Evolutionary conservation across 2,329 filamentous ascomycete genomes (phyloP).

Genomic region (Nemania sp.): DNA sequence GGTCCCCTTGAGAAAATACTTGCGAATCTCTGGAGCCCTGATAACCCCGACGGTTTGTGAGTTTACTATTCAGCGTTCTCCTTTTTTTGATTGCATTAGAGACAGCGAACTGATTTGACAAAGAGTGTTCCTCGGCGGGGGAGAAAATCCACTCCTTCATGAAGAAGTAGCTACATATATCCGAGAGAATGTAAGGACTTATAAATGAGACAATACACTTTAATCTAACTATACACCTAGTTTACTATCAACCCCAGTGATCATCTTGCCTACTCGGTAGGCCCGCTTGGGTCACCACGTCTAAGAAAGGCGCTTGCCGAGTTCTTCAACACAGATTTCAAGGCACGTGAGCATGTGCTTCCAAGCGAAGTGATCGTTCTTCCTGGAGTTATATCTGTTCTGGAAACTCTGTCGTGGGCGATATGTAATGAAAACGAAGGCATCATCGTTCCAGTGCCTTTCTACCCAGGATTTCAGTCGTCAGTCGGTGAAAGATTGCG

Average conservation of each 20-base stretch:
- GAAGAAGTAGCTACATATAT: neutral
- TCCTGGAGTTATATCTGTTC: neutral
- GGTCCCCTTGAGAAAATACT: neutral
- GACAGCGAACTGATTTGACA: neutral
- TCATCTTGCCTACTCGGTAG: neutral
- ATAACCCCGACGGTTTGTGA: neutral
- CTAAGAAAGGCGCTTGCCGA: neutral
- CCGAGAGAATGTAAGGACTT: neutral
- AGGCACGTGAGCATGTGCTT: neutral
- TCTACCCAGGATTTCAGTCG: neutral
- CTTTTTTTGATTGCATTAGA: neutral
- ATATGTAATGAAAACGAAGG: neutral
- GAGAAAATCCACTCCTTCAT: neutral
- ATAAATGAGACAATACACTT: neutral
- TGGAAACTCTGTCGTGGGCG: neutral
- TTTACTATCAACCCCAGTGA: neutral
- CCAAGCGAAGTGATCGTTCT: neutral
- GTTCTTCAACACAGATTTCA: neutral
- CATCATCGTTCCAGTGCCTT: neutral
- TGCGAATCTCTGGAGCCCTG: neutral
- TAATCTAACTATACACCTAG: neutral
- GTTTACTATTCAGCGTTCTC: neutral
- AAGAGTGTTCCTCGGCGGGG: neutral
- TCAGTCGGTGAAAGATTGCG: neutral
- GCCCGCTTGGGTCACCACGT: conserved; percentile 1